Evolutionary conservation across 208 protist genomes (phyloP), one percentile per base, ranked within the genome.

Genomic region (Wallacemonas sp.): DNA sequence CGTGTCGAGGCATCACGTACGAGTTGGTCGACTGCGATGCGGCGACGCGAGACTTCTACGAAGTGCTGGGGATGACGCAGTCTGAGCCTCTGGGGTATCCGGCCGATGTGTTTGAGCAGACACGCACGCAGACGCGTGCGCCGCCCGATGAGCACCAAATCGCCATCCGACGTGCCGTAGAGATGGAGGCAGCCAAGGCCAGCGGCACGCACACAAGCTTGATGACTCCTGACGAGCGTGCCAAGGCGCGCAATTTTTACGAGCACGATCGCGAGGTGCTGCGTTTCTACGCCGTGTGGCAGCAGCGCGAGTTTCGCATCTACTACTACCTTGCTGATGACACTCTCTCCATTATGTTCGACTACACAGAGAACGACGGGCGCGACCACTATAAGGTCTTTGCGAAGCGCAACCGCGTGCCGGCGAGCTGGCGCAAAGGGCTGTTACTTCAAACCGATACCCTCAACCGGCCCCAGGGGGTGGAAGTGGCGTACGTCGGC

Each of bases 321-420:
- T 83, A 97, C 38, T 99, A 97, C 84, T 99, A 97, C 79, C 83
- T 98, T 13, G 78, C 96, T 22, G 97, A 99, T 72, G 86, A 95
- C 70, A 98, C 90, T 1, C 71, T 98, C 34, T 93, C 97, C 29
- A 84, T 99, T 22, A 82, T 98, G 63, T 91, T 98, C 71, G 85
- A 91, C 66, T 66, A 75, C 17, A 72, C 81, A 1, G 65, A 81
- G 27, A 99, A 99, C 80, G 88, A 90, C 52, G 98, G 98, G 13
- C 81, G 93, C 59, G 97, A 99, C 73, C 91, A 84, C 1, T 95
- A 96, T 75, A 77, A 96, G 36, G 71, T 87, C 21, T 98, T 99
- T 62, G 73, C 98, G 19, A 82, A 92, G 53, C 79, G 91, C 38
- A 76, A 85, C 36, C 79, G 77, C 29, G 72, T 99, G 22, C 96